These are phyloP conservation scores for Rutstroemia sp. DNA, from an alignment of 2,329 filamentous ascomycete genomes.

Conservation along the genomic window DNA sequence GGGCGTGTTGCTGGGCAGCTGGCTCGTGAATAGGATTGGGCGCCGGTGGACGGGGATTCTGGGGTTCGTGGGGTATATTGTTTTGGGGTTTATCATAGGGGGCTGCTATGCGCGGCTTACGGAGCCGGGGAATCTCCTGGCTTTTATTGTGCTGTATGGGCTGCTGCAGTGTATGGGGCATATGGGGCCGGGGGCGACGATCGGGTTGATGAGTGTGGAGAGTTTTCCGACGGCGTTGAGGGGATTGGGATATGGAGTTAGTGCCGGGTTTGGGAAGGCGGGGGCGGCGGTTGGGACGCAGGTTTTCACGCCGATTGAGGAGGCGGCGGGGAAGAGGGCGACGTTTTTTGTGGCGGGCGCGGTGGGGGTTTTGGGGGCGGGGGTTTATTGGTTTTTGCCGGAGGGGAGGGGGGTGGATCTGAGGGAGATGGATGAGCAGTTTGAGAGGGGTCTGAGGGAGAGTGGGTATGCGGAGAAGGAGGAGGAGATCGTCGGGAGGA, in stretches of 20 bases:
- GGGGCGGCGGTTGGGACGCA: slow-evolving; percentile 31
- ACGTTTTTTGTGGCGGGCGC: slow-evolving; percentile 30
- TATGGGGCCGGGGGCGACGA: slow-evolving; percentile 31
- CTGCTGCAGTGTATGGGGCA: slow-evolving; percentile 25
- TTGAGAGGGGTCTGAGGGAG: neutral
- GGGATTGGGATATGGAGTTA: slow-evolving; percentile 29
- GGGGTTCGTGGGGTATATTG: neutral
- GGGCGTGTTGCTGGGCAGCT: slow-evolving; percentile 30
- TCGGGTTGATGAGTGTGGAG: slow-evolving; percentile 29
- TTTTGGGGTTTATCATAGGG: neutral
- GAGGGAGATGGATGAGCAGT: neutral
- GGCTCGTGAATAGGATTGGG: slow-evolving; percentile 29
- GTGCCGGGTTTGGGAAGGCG: slow-evolving; percentile 30
- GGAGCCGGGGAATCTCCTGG: neutral
- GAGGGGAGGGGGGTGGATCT: slow-evolving; percentile 3
- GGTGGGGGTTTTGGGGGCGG: neutral
- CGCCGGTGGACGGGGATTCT: neutral
- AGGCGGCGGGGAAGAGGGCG: slow-evolving; percentile 24
- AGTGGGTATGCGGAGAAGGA: neutral
- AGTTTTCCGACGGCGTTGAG: slow-evolving; percentile 30
- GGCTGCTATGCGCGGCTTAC: neutral
- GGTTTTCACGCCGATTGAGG: slow-evolving; percentile 29
- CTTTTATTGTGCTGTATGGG: neutral
- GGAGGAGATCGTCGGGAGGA: neutral
- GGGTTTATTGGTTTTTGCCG: neutral